These are phyloP conservation scores for Teunomyces lycoperdinae DNA, from an alignment of 805 yeast genomes.

Conservation along the genomic window DNA sequence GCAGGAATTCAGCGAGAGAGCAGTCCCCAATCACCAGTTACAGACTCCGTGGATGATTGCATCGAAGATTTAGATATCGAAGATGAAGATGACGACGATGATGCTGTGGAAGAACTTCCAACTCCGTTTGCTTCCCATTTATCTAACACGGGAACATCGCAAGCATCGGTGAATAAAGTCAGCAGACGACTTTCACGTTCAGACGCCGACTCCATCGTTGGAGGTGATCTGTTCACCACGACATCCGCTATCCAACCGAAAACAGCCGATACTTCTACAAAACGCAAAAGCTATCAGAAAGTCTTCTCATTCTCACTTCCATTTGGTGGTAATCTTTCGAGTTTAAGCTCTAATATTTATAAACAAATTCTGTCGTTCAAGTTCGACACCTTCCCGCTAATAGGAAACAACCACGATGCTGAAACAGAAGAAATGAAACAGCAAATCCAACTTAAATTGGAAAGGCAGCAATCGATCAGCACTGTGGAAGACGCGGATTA, in stretches of 20 bases:
- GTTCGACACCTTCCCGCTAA: slow-evolving; percentile 21
- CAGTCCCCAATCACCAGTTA: not conserved
- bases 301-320: slow-evolving; percentile 60
- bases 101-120: slow-evolving; percentile 7
- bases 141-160: not conserved
- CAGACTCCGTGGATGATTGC: slow-evolving; percentile 1
- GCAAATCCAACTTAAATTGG: slow-evolving; percentile 39
- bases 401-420: slow-evolving; percentile 11
- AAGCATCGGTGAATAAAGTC: not conserved
- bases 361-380: slow-evolving; percentile 22
- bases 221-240: slow-evolving; percentile 39
- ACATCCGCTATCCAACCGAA: not conserved
- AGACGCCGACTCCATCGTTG: slow-evolving; percentile 49
- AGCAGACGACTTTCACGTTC: slow-evolving; percentile 16
- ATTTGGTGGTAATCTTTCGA: slow-evolving; percentile 43
- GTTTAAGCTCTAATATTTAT: slow-evolving; percentile 24
- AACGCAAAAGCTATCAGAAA: slow-evolving; percentile 15
- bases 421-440: slow-evolving; percentile 18
- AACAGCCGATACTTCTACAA: not conserved
- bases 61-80: slow-evolving; percentile 4
- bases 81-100: slow-evolving; percentile 10
- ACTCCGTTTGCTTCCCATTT: slow-evolving; percentile 2
- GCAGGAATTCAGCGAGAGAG: not conserved
- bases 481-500: slow-evolving; percentile 63
- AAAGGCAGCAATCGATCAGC: slow-evolving; percentile 54